Evolutionary conservation across 2,329 filamentous ascomycete species (phyloP), one percentile per base, ranked within the genome.

Genomic region (Fusarium pseudoanthophilum): DNA sequence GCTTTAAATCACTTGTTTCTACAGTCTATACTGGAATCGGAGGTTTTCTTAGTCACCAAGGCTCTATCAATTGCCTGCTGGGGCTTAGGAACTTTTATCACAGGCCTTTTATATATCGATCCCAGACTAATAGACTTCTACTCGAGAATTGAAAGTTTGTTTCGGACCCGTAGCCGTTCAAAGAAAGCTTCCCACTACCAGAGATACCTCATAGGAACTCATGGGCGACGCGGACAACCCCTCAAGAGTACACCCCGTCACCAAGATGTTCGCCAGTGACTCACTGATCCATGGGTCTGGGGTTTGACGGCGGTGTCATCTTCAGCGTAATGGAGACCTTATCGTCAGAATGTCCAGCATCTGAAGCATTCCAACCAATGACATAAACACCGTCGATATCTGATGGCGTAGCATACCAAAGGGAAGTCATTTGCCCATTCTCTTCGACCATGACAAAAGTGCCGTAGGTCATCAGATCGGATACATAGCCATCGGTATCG

Each of bases 391-490:
- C 59, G 4, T 62, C 51, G 4, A 20, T 30, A 5, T 42, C 26
- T 5, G 51, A 58, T 21, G 51, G 39, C 7, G 59, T 45, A 11
- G 30, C 61, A 18, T 67, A 67, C 64, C 64, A 67, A 9, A 67
- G 64, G 11, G 64, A 67, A 5, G n/a, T 6, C 21, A 67, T 43
- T 5, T 28, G 16, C 4, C 43, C 62, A 4, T 36, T 16, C 11
- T 45, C 45, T 15, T 60, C 32, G n/a, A 40, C 32, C 52, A 67
- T 67, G 16, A 52, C 39, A 11, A 67, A 67, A 6, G 64, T 30
- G 0, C 62, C 64, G 30, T 67, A 67, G 14, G 52, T 8, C 37
- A 60, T 28, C 4, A 67, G 20, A 11, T n/a, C 37, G 1, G 28
- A 28, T 16, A 32, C 14, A 4, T 36, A 67, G 11, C 21, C 26